Conservation (phyloP, 345 rosid species). For the Kernera saxatilis region DNA sequence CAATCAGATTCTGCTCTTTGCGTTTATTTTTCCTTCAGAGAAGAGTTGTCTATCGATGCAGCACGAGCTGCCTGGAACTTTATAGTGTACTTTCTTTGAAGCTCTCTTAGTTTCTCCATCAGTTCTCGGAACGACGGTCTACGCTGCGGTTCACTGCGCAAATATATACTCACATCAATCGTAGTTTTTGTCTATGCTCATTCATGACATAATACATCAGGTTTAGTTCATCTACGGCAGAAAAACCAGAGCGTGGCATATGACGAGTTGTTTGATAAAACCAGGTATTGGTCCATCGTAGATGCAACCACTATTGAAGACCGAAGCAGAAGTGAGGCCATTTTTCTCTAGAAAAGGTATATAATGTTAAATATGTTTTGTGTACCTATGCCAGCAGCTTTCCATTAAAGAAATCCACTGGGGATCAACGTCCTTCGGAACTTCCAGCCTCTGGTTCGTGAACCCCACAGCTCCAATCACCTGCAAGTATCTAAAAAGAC, state of each 20-base stretch:
- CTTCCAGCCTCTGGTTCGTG: slow-evolving; percentile 78
- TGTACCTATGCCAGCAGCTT: slow-evolving; percentile 88
- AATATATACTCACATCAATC: background rate
- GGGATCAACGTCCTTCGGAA: slow-evolving; percentile 72
- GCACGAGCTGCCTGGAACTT: slow-evolving; percentile 70
- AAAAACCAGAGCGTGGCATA: background rate
- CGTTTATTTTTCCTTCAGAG: slow-evolving; percentile 39
- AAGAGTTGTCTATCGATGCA: slow-evolving; percentile 35
- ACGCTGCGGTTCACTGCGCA: slow-evolving; percentile 57
- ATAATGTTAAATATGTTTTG: background rate
- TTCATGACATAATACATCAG: background rate
- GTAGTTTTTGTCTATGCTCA: background rate
- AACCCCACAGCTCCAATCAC: slow-evolving; percentile 93
- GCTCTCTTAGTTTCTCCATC: slow-evolving; percentile 65
- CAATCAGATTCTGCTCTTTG: background rate
- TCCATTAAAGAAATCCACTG: slow-evolving; percentile 69
- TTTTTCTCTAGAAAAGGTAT: background rate
- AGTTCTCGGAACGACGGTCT: slow-evolving; percentile 81
- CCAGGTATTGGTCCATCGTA: background rate
- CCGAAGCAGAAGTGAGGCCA: background rate
- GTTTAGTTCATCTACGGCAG: background rate
- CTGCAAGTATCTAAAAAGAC: slow-evolving; percentile 40
- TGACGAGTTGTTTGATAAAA: background rate
- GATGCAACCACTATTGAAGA: background rate
- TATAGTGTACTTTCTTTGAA: slow-evolving; percentile 56